Conservation (phyloP, 345 rosid genomes). For the Camelina neglecta region DNA sequence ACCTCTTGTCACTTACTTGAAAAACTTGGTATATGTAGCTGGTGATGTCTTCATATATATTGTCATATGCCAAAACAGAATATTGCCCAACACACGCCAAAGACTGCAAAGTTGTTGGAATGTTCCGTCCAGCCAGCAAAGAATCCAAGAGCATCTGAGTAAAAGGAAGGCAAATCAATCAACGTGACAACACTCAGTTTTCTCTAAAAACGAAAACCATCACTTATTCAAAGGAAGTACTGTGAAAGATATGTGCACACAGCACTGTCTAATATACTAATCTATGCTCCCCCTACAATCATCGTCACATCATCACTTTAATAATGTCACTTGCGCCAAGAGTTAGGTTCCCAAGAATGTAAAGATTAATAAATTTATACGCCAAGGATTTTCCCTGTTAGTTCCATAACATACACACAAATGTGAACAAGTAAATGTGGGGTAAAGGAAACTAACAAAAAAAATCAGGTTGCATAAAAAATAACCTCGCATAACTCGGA, state of each 20-base stretch:
- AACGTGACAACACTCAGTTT: conserved; percentile 25
- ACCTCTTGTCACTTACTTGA: conserved; percentile 58
- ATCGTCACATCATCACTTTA: conserved; percentile 16
- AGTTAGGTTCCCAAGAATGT: conserved; percentile 12
- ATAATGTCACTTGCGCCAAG: conserved; percentile 10
- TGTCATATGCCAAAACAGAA: conserved; percentile 63
- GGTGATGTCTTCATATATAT: conserved; percentile 58
- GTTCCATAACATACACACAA: conserved; percentile 10
- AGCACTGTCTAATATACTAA: background rate
- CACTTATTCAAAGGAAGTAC: background rate
- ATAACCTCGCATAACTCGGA: conserved; percentile 77
- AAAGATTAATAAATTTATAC: conserved; percentile 22
- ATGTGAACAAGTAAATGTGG: conserved; percentile 25
- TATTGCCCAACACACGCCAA: conserved; percentile 81
- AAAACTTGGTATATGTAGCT: conserved; percentile 54
- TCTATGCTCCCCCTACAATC: conserved; percentile 17
- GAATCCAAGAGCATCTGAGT: conserved; percentile 72
- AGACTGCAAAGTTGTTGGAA: conserved; percentile 86
- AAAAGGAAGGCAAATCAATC: conserved; percentile 31
- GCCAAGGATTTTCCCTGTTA: conserved; percentile 34
- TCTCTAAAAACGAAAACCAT: conserved; percentile 17
- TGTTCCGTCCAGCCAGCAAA: conserved; percentile 58
- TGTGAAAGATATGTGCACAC: conserved; percentile 20
- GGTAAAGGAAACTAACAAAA: background rate
- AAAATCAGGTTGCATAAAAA: conserved; percentile 8